Conservation (phyloP, 108 stramenopile species). For the Cylindrotheca fusiformis region DNA sequence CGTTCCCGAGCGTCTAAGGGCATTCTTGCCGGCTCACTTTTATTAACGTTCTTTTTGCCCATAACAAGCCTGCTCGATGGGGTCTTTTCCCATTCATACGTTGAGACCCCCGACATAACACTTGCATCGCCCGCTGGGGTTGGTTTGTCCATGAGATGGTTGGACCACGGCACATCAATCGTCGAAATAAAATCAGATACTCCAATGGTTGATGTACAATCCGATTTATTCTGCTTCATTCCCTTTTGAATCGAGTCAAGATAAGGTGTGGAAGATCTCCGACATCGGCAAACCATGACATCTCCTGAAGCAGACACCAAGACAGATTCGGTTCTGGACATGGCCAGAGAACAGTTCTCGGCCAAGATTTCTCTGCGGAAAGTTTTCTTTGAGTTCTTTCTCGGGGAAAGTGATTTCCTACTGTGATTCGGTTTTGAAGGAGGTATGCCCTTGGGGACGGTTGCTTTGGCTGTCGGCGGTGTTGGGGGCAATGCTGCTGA, state of each 20-base stretch:
- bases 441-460: not conserved
- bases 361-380: constrained; percentile 6
- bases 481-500: constrained; percentile 5
- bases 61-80: not conserved
- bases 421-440: not conserved
- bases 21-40: not conserved
- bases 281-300: constrained; percentile 62
- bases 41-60: constrained; percentile 2
- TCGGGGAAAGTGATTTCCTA: not conserved
- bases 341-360: constrained; percentile 30
- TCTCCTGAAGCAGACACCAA: constrained; percentile 66
- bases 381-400: constrained; percentile 5
- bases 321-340: constrained; percentile 56
- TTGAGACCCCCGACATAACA: constrained; percentile 11
- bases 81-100: constrained; percentile 34
- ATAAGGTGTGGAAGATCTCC: constrained; percentile 39
- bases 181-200: constrained; percentile 1
- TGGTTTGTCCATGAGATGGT: not conserved
- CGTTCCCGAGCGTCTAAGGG: not conserved
- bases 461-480: not conserved
- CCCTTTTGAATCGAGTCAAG: not conserved
- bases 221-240: not conserved
- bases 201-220: not conserved
- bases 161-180: constrained; percentile 17
- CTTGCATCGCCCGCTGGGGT: constrained; percentile 4